Base-by-base conservation (phyloP, 306 rosid species). In the Sicyos baderoa region DNA sequence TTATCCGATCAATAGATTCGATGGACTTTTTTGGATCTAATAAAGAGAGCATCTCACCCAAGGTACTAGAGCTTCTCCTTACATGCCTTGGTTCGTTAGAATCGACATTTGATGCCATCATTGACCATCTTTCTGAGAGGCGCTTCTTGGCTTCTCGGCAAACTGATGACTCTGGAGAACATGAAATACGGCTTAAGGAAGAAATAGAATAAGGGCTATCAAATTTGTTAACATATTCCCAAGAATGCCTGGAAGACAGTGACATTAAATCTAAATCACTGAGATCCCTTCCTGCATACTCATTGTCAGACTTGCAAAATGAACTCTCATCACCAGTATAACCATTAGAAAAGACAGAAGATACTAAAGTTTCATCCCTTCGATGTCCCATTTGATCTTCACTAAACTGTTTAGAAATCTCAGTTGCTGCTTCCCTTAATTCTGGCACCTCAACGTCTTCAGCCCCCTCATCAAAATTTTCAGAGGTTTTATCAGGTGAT, bases 101-200 rank as follows among this genome's bases (percentile, higher is more conserved):
- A 49, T 56, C 73, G 55, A 80, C 89, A 65, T 73, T 80, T 37
- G 88, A 86, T 77, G 87, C 72, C 85, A 93, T 77, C 81, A 88
- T 77, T 58, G 82, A 82, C 99, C 99, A 93, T 84, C 97, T 85
- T 86, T 93, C 97, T 27, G 96, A 88, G 8, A 93, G 89, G 50
- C 99, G 75, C 87, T 85, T 90, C 89, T 90, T 93, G n/a, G 99
- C 99, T 75, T 93, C 99, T 74, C 85, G 86, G 81, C 94, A 85
- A 44, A 93, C 97, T n/a, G 89, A 83, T 71, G 99, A 89, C 62
- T 93, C 97, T 6, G 96, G 90, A 75, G 97, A 92, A 79, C 91
- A 84, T 0, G 95, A 79, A 22, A 78, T 75, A n/a, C 82, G 91
- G 50, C 95, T 82, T 57, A 87, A 82, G n/a, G 96, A 89, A 50